Conservation (phyloP, 1,139 yeast genomes). For the Debaryomyces singareniensis region DNA sequence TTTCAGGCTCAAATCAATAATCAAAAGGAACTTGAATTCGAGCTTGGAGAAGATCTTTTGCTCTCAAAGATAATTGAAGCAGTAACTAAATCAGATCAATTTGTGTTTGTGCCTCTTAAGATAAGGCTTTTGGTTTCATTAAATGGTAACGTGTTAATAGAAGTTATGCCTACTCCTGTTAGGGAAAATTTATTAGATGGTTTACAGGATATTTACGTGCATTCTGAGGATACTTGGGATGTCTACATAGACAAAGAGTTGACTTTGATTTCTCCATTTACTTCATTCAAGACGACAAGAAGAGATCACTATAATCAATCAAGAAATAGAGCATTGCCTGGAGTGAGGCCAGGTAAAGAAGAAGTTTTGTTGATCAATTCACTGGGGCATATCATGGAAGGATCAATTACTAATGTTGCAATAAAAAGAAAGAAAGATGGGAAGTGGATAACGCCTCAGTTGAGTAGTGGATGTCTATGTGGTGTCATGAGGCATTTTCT, state of each 20-base stretch:
- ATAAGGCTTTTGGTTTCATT: slow-evolving; percentile 49
- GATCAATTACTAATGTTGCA: slow-evolving; percentile 81
- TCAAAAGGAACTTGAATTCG: slow-evolving; percentile 15
- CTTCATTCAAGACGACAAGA: slow-evolving; percentile 82
- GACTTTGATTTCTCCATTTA: slow-evolving; percentile 62
- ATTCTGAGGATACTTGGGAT: slow-evolving; percentile 34
- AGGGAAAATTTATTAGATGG: slow-evolving; percentile 42
- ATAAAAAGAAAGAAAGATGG: slow-evolving; percentile 37
- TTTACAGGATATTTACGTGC: slow-evolving; percentile 13
- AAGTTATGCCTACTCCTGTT: slow-evolving; percentile 36
- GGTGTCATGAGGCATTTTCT: slow-evolving; percentile 75
- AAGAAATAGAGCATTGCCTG: slow-evolving; percentile 42
- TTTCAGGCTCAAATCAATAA: slow-evolving; percentile 31
- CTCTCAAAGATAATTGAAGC: slow-evolving; percentile 40
- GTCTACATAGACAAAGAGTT: slow-evolving; percentile 56
- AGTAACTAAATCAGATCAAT: slow-evolving; percentile 20
- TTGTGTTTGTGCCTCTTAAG: slow-evolving; percentile 42
- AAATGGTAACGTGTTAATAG: slow-evolving; percentile 46
- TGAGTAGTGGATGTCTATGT: slow-evolving; percentile 75
- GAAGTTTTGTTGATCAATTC: slow-evolving; percentile 72
- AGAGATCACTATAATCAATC: slow-evolving; percentile 61
- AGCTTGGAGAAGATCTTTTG: slow-evolving; percentile 37
- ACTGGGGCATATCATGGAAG: slow-evolving; percentile 65
- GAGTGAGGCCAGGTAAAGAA: slow-evolving; percentile 29
- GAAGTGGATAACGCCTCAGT: slow-evolving; percentile 74